Evolutionary conservation across 345 rosid species (phyloP).

Genomic region (Eucalyptus virginea): DNA sequence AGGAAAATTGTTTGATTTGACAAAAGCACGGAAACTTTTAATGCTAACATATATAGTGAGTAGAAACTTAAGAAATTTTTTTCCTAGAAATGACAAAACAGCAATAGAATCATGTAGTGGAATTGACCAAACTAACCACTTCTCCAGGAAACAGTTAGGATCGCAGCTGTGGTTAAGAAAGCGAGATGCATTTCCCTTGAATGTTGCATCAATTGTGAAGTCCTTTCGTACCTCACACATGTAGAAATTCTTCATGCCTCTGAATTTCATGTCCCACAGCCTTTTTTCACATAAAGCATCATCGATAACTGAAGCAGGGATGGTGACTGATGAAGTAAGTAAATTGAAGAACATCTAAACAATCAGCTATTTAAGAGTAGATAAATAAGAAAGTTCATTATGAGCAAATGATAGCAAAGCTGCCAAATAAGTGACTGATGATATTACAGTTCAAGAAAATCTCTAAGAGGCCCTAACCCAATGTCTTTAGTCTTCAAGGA

Average conservation of each 20-base stretch:
- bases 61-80: neutral
- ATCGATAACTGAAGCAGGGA: constrained; percentile 60
- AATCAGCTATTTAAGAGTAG: neutral
- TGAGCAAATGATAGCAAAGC: neutral
- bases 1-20: neutral
- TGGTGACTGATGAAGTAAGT: neutral
- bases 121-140: constrained; percentile 48
- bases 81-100: neutral
- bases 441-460: neutral
- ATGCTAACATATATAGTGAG: neutral
- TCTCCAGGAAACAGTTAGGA: constrained; percentile 81
- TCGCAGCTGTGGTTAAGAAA: constrained; percentile 90
- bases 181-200: constrained; percentile 87
- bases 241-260: constrained; percentile 73
- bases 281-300: constrained; percentile 86
- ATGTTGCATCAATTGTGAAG: constrained; percentile 96
- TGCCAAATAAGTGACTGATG: neutral
- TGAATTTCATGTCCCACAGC: constrained; percentile 97
- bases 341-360: neutral
- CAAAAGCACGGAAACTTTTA: neutral
- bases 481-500: neutral
- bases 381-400: neutral
- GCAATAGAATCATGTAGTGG: neutral
- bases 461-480: neutral
- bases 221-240: constrained; percentile 97